Conservation (phyloP, 1,284 basidiomycete genomes). For the Ceraceosorus guamensis region DNA sequence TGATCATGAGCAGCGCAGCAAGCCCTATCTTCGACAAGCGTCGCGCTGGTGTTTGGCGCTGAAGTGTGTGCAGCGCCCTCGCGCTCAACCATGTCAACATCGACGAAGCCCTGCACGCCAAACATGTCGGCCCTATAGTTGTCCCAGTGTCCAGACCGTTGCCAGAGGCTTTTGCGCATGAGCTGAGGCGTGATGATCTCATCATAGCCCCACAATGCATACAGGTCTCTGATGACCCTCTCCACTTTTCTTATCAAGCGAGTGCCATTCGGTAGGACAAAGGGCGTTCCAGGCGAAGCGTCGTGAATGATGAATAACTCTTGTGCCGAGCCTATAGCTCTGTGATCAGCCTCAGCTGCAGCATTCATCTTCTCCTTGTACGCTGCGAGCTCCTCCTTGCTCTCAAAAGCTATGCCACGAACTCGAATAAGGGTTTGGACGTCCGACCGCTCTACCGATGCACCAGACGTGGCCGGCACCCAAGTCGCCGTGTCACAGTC, state of each 20-base stretch:
- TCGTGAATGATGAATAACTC: constrained; percentile 43
- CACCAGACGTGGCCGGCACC: background rate
- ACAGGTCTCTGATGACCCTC: constrained; percentile 44
- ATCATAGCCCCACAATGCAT: constrained; percentile 43
- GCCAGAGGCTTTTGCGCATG: constrained; percentile 40
- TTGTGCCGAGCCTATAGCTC: constrained; percentile 32
- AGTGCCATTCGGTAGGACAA: constrained; percentile 46
- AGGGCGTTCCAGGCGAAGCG: constrained; percentile 44
- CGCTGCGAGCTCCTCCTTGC: constrained; percentile 8
- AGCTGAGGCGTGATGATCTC: constrained; percentile 46
- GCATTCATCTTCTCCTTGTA: constrained; percentile 5
- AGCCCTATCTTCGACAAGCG: background rate
- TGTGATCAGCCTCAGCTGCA: constrained; percentile 26
- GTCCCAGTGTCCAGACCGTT: constrained; percentile 45
- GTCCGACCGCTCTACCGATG: background rate
- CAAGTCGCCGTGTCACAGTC: constrained; percentile 15
- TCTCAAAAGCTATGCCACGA: constrained; percentile 18
- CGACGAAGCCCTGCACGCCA: constrained; percentile 36
- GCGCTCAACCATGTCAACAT: constrained; percentile 13
- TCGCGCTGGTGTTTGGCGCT: background rate
- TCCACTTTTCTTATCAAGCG: constrained; percentile 37
- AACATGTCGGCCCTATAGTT: constrained; percentile 49
- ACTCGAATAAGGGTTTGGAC: constrained; percentile 13
- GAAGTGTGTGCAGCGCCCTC: constrained; percentile 1
- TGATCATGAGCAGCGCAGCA: constrained; percentile 17